Evolutionary conservation across 208 protist genomes (phyloP).

Genomic region (Leishmania guyanensis): DNA sequence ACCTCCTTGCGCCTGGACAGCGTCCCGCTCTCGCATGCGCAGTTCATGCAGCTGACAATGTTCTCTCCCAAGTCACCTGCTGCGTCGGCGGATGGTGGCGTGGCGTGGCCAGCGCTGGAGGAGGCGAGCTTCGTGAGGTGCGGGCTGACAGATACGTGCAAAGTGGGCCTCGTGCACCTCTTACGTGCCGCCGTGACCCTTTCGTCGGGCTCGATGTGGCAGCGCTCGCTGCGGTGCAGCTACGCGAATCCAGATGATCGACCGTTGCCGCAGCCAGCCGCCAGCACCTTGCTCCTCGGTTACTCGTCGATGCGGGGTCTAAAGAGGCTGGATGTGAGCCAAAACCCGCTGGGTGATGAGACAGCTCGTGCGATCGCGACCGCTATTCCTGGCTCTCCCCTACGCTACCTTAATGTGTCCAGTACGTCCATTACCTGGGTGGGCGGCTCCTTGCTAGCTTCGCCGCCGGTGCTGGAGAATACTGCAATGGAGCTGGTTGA

Average conservation of each 20-base stretch:
- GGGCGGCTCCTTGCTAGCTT: constrained; percentile 37
- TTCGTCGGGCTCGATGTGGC: constrained; percentile 35
- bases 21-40: constrained; percentile 34
- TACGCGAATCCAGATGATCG: constrained; percentile 2
- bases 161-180: constrained; percentile 44
- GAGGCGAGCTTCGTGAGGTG: constrained; percentile 69
- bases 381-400: constrained; percentile 44
- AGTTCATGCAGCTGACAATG: constrained; percentile 36
- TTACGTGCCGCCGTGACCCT: constrained; percentile 30
- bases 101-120: constrained; percentile 41
- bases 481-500: constrained; percentile 62
- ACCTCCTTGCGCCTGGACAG: constrained; percentile 42
- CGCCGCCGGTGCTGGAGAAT: constrained; percentile 39
- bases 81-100: constrained; percentile 7
- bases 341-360: constrained; percentile 57
- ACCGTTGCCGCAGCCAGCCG: not conserved
- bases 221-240: constrained; percentile 42
- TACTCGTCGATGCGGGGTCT: constrained; percentile 17
- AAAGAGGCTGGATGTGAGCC: constrained; percentile 54
- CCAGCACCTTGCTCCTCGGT: not conserved
- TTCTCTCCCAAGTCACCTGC: constrained; percentile 1
- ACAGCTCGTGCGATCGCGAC: constrained; percentile 45
- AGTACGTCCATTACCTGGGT: constrained; percentile 41
- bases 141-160: constrained; percentile 52
- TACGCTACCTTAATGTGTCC: constrained; percentile 60